A percentile compares a stretch with the other conserved stretches of the same genome.
Evolutionary conservation across 2,329 filamentous ascomycete species (phyloP).

Genomic region (Aspergillus candidus): DNA sequence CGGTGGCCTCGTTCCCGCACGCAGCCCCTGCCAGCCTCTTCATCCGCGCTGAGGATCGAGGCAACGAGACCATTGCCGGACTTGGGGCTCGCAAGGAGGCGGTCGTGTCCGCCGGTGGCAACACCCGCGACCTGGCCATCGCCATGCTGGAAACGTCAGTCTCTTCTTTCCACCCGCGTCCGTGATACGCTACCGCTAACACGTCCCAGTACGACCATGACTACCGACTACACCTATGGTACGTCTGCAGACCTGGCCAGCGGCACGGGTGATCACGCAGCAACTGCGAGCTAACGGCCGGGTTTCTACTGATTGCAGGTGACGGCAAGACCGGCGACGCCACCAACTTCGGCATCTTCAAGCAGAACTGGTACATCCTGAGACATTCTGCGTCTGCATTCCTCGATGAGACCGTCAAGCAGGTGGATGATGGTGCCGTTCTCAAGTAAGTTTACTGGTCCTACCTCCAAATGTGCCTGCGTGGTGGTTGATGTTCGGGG

Average conservation of each 20-base stretch:
- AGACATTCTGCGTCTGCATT: slow-evolving; percentile 22
- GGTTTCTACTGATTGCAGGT: slow-evolving; percentile 3
- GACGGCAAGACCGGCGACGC: slow-evolving; percentile 23
- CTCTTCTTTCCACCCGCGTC: background rate
- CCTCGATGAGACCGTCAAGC: slow-evolving; percentile 10
- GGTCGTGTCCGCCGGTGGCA: slow-evolving; percentile 11
- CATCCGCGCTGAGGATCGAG: slow-evolving; percentile 9
- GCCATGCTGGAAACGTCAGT: slow-evolving; percentile 17
- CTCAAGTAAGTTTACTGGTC: slow-evolving; percentile 18
- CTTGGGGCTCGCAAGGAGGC: slow-evolving; percentile 15
- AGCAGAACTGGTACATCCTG: slow-evolving; percentile 29
- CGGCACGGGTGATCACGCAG: no score
- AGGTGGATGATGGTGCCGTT: slow-evolving; percentile 22
- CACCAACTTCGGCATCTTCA: slow-evolving; percentile 28
- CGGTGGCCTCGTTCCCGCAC: no score
- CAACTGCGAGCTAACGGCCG: no score
- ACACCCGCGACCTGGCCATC: slow-evolving; percentile 16
- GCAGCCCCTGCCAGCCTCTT: no score
- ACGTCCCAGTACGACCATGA: slow-evolving; percentile 5
- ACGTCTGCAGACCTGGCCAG: background rate
- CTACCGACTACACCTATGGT: slow-evolving; percentile 15
- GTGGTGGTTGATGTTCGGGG: background rate
- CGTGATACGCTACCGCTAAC: background rate
- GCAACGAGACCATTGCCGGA: slow-evolving; percentile 8
- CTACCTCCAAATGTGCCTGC: background rate